A percentile compares a stretch with the other conserved stretches of the same genome.
Evolutionary conservation across 805 yeast genomes (phyloP).

Genomic region (Hanseniaspora mollemarum): DNA sequence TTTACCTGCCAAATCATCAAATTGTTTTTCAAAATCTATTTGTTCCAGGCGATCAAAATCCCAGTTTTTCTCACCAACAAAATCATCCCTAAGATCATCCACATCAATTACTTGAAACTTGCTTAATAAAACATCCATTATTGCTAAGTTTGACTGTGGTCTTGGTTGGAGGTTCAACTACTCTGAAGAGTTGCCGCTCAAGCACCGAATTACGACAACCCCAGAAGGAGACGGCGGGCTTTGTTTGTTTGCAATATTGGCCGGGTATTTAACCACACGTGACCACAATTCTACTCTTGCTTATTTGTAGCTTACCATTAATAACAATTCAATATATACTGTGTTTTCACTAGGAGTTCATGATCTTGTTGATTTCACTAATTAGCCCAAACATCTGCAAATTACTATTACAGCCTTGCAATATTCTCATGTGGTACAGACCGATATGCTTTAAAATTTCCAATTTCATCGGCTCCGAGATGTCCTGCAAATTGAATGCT

Average conservation of each 20-base stretch:
- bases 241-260: too few relatives aligned
- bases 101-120: slow-evolving; percentile 18
- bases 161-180: too few relatives aligned
- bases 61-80: background rate
- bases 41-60: background rate
- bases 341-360: too few relatives aligned
- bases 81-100: background rate
- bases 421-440: slow-evolving; percentile 75
- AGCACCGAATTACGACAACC: too few relatives aligned
- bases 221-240: too few relatives aligned
- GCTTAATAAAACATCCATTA: slow-evolving; percentile 19
- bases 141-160: too few relatives aligned
- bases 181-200: too few relatives aligned
- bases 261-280: too few relatives aligned
- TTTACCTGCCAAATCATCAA: slow-evolving; percentile 1
- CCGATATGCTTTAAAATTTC: slow-evolving; percentile 81
- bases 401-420: slow-evolving; percentile 86
- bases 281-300: too few relatives aligned
- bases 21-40: background rate
- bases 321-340: background rate
- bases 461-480: slow-evolving; percentile 57
- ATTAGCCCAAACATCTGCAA: slow-evolving; percentile 77
- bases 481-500: slow-evolving; percentile 41
- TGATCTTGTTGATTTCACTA: slow-evolving; percentile 37
- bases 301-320: too few relatives aligned